Base-by-base conservation (phyloP, 2,329 filamentous ascomycete genomes). In the Hypocreales sp. region DNA sequence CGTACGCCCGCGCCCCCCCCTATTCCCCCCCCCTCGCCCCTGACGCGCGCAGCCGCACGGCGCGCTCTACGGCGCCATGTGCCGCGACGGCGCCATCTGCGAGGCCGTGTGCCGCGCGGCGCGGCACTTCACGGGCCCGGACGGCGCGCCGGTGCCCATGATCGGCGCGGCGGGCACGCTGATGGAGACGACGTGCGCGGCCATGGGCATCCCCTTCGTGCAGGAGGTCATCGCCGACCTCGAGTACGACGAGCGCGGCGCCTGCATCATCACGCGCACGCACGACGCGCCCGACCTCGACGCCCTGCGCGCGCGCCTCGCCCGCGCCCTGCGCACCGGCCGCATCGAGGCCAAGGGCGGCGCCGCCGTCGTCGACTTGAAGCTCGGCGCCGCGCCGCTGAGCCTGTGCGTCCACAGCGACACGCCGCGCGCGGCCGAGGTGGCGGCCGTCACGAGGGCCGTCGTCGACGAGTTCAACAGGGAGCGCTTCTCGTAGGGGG, bases 41-140 rank as follows among this genome's bases (percentile, higher is more conserved):
- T 30, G 68, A 69, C 5, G 58, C 66, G 14, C 11, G 5, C 27
- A 36, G 37, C 13, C 30, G 2, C 30, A 31, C 20, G 30, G 30
- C 9, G 30, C 26, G 5, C 20, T 31, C 6, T 31, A 28, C 23
- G 26, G 26, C 19, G 26, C 23, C 26, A 31, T 31, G 30, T 25
- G 24, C 26, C 18, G 22, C 7, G 47, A 50, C 28, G 26, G 27
- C 4, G 18, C 17, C 2, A 42, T 45, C 18, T 42, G 44, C 29
- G 38, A 37, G 15, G 42, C 46, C 11, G 45, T 50, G 1, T 31
- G 50, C 1, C 32, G 40, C 12, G 47, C 45, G 6, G 40, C 39
- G 19, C 30, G 28, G 9, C 26, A 35, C 5, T 50, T 48, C 20
- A 30, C 40, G 4, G 41, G 46, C 3, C 47, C 48, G 0, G 40